Evolutionary conservation across 768 basidiomycete species (phyloP).

Genomic region (Hygrophoropsis aurantiaca): DNA sequence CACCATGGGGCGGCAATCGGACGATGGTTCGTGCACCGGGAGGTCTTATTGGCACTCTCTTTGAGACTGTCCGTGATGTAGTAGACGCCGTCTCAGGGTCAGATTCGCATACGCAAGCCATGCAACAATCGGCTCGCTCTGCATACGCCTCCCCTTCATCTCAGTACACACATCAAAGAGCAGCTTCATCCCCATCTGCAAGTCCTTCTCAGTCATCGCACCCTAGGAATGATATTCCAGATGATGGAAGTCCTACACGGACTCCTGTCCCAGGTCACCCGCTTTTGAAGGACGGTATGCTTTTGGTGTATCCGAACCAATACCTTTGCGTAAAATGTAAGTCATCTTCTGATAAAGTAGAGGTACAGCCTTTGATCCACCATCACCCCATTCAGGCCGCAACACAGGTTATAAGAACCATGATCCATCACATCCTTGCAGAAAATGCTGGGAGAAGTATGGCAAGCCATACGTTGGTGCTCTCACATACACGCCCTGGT

Average conservation of each 20-base stretch:
- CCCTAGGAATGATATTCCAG: conserved; percentile 18
- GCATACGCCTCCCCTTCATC: conserved; percentile 23
- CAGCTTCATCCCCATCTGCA: neutral
- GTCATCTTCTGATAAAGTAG: conserved; percentile 11
- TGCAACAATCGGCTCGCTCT: conserved; percentile 13
- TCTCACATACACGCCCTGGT: conserved; percentile 52
- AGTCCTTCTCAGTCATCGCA: neutral
- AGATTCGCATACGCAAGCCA: conserved; percentile 14
- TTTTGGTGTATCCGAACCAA: conserved; percentile 70
- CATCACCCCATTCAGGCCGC: conserved; percentile 44
- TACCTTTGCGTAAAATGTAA: conserved; percentile 69
- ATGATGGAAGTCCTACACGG: conserved; percentile 64
- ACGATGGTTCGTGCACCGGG: conserved; percentile 4
- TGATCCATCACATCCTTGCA: conserved; percentile 68
- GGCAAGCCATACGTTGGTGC: conserved; percentile 61
- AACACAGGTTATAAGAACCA: conserved; percentile 74
- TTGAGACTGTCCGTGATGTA: conserved; percentile 27
- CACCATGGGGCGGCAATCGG: neutral
- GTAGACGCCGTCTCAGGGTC: conserved; percentile 27
- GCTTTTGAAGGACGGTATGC: conserved; percentile 55
- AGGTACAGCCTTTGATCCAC: neutral
- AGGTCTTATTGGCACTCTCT: conserved; percentile 24
- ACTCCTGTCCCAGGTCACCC: conserved; percentile 67
- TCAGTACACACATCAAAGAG: conserved; percentile 2
- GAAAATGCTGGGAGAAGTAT: conserved; percentile 74